phyloP scores from a whole-genome alignment of 495 filamentous ascomycete genomes.

The Daldinia bambusicola region DNA sequence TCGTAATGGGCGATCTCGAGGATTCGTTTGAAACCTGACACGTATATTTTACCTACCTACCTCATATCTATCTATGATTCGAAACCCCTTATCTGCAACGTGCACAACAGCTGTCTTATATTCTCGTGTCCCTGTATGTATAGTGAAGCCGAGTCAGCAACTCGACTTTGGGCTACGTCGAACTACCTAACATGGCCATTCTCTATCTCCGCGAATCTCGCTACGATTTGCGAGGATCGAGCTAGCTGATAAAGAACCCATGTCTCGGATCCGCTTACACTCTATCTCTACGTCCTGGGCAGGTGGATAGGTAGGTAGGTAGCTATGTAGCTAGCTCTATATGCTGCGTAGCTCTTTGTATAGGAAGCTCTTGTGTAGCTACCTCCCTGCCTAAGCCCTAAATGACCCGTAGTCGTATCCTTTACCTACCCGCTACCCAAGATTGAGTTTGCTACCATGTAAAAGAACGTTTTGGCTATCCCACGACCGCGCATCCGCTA shows the following conservation, averaged over 20 bases:
- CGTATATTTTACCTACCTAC: too few species aligned
- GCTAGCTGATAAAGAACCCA: background rate
- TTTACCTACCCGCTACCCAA: slow-evolving; percentile 11
- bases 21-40: slow-evolving; percentile 10
- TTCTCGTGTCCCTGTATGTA: background rate
- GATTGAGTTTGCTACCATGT: slow-evolving; percentile 34
- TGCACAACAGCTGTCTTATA: slow-evolving; percentile 4
- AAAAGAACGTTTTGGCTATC: slow-evolving; percentile 9
- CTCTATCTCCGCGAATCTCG: background rate
- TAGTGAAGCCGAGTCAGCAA: background rate
- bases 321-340: too few species aligned
- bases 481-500: slow-evolving; percentile 3
- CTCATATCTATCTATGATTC: background rate
- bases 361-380: background rate
- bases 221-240: slow-evolving; percentile 9
- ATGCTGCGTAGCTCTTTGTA: background rate
- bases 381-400: background rate
- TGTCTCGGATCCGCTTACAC: background rate
- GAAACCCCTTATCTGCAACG: background rate
- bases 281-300: background rate
- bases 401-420: background rate
- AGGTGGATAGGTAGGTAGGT: too few species aligned
- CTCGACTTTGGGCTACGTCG: too few species aligned
- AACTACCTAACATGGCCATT: too few species aligned
- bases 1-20: background rate